Evolutionary conservation across 164 flowering plant genomes (phyloP).

Genomic region (Berberis thunbergii): DNA sequence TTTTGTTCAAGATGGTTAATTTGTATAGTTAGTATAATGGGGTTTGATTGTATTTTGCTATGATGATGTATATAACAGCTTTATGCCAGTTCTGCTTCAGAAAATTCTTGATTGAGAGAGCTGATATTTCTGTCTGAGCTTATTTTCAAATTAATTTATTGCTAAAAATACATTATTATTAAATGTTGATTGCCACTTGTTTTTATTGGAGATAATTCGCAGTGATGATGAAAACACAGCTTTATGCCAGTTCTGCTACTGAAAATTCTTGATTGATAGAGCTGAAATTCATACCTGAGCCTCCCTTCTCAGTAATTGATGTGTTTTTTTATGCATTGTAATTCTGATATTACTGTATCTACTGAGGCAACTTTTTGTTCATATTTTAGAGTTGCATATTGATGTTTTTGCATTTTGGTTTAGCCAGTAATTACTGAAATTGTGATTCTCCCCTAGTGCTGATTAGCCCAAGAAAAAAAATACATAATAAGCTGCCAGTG

Average conservation of each 20-base stretch:
- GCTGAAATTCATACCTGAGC: too few relatives aligned
- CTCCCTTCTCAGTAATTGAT: too few relatives aligned
- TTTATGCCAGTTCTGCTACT: constrained; percentile 8
- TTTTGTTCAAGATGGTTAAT: background rate
- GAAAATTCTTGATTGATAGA: too few relatives aligned
- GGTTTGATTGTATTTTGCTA: constrained; percentile 18
- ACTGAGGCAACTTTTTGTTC: too few relatives aligned
- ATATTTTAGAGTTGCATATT: too few relatives aligned
- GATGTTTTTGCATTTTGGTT: background rate
- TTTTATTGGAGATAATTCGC: background rate
- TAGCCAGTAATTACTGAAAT: background rate
- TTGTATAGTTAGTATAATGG: background rate
- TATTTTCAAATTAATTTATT: background rate
- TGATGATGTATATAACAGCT: constrained; percentile 59
- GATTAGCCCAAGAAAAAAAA: background rate
- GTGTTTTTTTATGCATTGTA: background rate
- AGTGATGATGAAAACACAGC: constrained; percentile 3
- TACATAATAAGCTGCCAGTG: background rate
- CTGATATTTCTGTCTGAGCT: constrained; percentile 60
- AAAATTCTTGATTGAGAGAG: constrained; percentile 53
- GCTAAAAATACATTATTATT: background rate
- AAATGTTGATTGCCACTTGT: background rate
- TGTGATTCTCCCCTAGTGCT: background rate
- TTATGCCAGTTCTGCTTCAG: constrained; percentile 77
- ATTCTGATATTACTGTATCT: too few relatives aligned